These are phyloP conservation scores for Pyrenophora teres DNA, from an alignment of 2,329 filamentous ascomycete genomes.

Conservation along the genomic window DNA sequence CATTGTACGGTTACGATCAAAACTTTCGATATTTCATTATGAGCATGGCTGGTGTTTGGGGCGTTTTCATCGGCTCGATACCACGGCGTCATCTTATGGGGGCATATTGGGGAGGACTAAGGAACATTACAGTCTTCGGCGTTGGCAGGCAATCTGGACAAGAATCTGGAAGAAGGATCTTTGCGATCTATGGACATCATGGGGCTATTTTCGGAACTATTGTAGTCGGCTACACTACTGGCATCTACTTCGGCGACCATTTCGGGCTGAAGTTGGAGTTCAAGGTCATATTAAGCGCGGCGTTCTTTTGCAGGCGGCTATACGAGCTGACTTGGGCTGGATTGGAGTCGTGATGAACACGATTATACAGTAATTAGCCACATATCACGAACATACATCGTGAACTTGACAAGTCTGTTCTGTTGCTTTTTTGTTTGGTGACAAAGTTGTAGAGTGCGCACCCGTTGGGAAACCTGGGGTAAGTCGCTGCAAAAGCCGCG, in stretches of 20 bases:
- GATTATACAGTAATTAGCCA: constrained; percentile 18
- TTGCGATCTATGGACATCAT: background rate
- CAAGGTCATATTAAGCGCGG: background rate
- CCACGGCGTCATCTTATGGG: constrained; percentile 9
- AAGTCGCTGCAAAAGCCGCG: constrained; percentile 4
- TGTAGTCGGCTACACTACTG: constrained; percentile 1
- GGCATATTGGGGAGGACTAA: background rate
- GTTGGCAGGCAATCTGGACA: constrained; percentile 27
- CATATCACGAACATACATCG: constrained; percentile 1
- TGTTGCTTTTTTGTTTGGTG: no score
- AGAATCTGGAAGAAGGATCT: constrained; percentile 31
- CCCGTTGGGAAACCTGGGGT: no score
- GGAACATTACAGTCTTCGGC: background rate
- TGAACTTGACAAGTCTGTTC: background rate
- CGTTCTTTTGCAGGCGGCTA: background rate
- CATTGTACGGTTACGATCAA: constrained; percentile 12
- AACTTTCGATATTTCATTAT: constrained; percentile 3
- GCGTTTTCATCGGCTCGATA: constrained; percentile 12
- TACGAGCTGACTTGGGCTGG: background rate
- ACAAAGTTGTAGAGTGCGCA: no score
- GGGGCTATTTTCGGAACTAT: constrained; percentile 1
- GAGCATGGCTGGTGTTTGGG: constrained; percentile 9
- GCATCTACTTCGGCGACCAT: constrained; percentile 17
- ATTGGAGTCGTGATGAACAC: constrained; percentile 11
- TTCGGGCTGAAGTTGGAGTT: constrained; percentile 17